These are phyloP conservation scores for Fragosphaeria purpurea DNA, from an alignment of 2,329 filamentous ascomycete species.

Conservation along the genomic window DNA sequence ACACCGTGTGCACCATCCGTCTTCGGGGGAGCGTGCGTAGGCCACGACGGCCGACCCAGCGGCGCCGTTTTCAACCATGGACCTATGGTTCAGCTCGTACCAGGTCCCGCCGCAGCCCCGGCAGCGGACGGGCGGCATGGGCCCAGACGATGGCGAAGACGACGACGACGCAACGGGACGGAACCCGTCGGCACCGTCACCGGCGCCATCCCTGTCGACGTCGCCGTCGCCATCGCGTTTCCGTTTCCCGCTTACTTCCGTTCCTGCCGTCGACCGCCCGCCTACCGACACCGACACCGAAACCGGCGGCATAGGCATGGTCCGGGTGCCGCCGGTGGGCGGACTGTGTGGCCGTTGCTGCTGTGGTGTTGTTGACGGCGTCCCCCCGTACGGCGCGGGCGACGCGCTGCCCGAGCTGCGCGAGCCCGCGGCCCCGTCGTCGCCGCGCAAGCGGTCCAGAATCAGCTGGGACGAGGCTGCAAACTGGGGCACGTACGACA, in stretches of 20 bases:
- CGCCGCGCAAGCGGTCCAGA: too few relatives aligned
- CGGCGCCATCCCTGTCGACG: neutral
- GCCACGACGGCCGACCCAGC: constrained; percentile 36
- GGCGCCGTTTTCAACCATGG: constrained; percentile 55
- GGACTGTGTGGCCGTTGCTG: too few relatives aligned
- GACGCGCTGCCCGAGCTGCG: too few relatives aligned
- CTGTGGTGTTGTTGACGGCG: too few relatives aligned
- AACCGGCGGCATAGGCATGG: neutral
- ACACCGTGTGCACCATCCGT: constrained; percentile 47
- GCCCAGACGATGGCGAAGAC: neutral
- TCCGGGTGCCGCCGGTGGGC: neutral
- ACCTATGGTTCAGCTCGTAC: constrained; percentile 75
- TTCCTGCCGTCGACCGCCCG: too few relatives aligned
- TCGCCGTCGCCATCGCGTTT: too few relatives aligned
- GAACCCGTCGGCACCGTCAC: neutral
- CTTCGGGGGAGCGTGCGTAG: constrained; percentile 28
- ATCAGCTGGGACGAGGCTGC: too few relatives aligned
- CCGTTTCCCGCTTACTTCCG: too few relatives aligned
- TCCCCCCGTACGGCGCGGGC: too few relatives aligned
- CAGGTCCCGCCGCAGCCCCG: constrained; percentile 71
- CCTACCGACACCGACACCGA: too few relatives aligned
- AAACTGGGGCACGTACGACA: too few relatives aligned
- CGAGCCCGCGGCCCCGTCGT: too few relatives aligned
- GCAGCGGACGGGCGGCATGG: constrained; percentile 77
- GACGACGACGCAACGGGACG: neutral